Evolutionary conservation across 345 rosid species (phyloP), one percentile per base, ranked within the genome.

Genomic region (Triadica sebifera): DNA sequence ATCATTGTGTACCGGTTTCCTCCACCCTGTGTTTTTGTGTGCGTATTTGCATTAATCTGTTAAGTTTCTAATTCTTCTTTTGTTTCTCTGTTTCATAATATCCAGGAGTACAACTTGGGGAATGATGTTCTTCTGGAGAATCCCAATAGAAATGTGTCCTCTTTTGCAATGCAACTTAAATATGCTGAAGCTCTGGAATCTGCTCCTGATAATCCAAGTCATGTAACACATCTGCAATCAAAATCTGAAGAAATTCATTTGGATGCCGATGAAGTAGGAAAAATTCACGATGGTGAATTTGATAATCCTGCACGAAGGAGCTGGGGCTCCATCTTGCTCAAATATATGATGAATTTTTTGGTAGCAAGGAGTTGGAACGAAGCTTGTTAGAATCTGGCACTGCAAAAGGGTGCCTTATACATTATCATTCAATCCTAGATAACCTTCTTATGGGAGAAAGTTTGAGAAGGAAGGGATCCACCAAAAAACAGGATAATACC

Each of bases 331-430:
- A 76, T 38, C 71, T 93, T 67, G 94, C 99, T 11, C 88, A 81
- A 73, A 66, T 91, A 62, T 93, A 96, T 72, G 98, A 95, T 77
- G 72, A 69, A 77, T 89, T 85, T 71, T 84, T 91, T 74, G 97
- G 96, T 34, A 96, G 91, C 63, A 79, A 87, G 4, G 85, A 89
- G 65, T 86, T 93, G 20, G 93, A 91, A 76, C 83, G 78, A 66
- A 87, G 87, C 74, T 84, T 95, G 76, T 29, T 93, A 61, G 94
- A 91, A 53, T 93, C 98, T 16, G 81, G 85, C 63, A 78, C 90
- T 1, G 99, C 97, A 0, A 95, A 95, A 82, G 98, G 87, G 13
- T 91, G 96, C 7, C 93, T 91, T 51, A 83, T 95, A 77, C 99
- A 92, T 77, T 95, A 95, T 80, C 98, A 93, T 88, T 93, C 96